Conservation (phyloP, 1,139 yeast species). For the Hemisphaericaspora xylanilytica region DNA sequence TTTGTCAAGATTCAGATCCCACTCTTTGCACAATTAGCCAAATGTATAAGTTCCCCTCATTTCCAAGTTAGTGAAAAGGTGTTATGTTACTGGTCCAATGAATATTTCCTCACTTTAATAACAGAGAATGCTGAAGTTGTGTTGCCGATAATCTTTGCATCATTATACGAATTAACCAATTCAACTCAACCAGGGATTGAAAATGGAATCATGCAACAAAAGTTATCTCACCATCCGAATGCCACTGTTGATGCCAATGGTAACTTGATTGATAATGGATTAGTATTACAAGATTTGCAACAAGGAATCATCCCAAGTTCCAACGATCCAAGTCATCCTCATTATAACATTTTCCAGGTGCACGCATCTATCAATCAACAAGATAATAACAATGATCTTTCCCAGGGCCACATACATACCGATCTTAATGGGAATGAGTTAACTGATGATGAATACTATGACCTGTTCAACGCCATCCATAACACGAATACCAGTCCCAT, state of each 20-base stretch:
- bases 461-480: slow-evolving; percentile 40
- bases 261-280: slow-evolving; percentile 41
- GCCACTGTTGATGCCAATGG: slow-evolving; percentile 48
- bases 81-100: slow-evolving; percentile 91
- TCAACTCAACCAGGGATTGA: slow-evolving; percentile 51
- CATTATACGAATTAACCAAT: slow-evolving; percentile 78
- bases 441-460: slow-evolving; percentile 48
- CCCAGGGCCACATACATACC: slow-evolving; percentile 8
- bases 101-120: slow-evolving; percentile 83
- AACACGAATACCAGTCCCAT: slow-evolving; percentile 13
- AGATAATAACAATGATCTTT: slow-evolving; percentile 10
- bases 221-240: slow-evolving; percentile 39
- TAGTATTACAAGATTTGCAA: slow-evolving; percentile 23
- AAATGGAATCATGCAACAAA: slow-evolving; percentile 47
- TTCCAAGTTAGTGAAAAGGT: slow-evolving; percentile 98
- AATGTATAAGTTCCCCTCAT: slow-evolving; percentile 92
- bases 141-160: slow-evolving; percentile 86
- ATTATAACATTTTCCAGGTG: slow-evolving; percentile 15
- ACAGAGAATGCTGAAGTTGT: slow-evolving; percentile 91
- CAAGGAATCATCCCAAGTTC: slow-evolving; percentile 18
- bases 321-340: slow-evolving; percentile 17
- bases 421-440: slow-evolving; percentile 25
- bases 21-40: slow-evolving; percentile 86
- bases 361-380: slow-evolving; percentile 20
- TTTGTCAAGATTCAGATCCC: slow-evolving; percentile 92